Base-by-base conservation (phyloP, 768 basidiomycete genomes). In the Macrolepiota fuliginosa region DNA sequence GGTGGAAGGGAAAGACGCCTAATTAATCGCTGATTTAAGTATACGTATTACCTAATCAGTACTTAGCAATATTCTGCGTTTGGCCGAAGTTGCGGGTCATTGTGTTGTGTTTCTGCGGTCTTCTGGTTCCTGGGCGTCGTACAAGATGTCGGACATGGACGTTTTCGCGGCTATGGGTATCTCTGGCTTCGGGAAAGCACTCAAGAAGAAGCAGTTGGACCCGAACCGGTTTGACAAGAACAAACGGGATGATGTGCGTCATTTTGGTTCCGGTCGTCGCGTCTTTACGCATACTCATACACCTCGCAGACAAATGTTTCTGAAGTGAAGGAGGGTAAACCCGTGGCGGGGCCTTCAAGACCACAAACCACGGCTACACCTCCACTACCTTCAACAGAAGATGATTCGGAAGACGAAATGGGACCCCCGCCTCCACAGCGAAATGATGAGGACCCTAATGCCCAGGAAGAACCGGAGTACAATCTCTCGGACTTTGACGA, bases 151-250 rank as follows among this genome's bases (percentile, higher is more conserved):
- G 25, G 84, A 87, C 72, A 80, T 81, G 76, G 91, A 92, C 63
- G 74, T 93, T 19, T 82, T 93, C 67, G 86, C 89, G 1, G 84
- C 88, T 11, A 93, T 95, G 89, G 92, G 92, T 5, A 90, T 94
- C 60, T 67, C 85, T 67, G 90, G 90, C 24, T 95, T 95, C 70
- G 93, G 93, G 25, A 94, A 93, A 75, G 74, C 86, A 47, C 69
- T 76, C 25, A 82, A 85, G 71, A 87, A 86, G 74, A 85, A 80
- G 63, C 75, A 83, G 69, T 80, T 92, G 22, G 89, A 92, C 70
- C 86, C 89, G n/a, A 71, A 80, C n/a, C 78, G 90, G 62, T 91
- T 93, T 65, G 89, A 92, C 74, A 90, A 86, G 73, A 87, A 79
- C 72, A 90, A 86, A 74, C 81, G 89, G 52, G 77, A 74, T 51